Conservation (phyloP, 768 basidiomycete species). For the Trametes cubensis region DNA sequence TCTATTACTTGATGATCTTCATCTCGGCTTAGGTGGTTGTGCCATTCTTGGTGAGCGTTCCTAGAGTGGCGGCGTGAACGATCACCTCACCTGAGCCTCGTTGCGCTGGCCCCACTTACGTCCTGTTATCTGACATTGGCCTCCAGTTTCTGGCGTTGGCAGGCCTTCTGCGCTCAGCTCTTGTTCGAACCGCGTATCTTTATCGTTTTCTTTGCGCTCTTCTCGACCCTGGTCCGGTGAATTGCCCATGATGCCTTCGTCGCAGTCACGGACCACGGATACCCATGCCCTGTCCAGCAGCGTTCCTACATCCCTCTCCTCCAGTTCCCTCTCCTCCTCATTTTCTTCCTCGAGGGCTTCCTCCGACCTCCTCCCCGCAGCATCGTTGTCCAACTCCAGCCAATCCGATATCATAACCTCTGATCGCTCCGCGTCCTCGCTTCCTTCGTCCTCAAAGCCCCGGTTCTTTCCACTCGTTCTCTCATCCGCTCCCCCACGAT, state of each 20-base stretch:
- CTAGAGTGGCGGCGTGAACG: conserved; percentile 18
- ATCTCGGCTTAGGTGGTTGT: conserved; percentile 18
- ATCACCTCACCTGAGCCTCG: conserved; percentile 29
- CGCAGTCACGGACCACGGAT: conserved; percentile 27
- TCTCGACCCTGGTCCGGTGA: conserved; percentile 23
- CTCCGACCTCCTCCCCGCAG: conserved; percentile 44
- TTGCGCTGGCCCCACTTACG: conserved; percentile 29
- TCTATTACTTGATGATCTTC: conserved; percentile 20
- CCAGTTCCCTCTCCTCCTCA: conserved; percentile 47
- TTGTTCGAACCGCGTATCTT: conserved; percentile 23
- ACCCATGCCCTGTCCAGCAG: conserved; percentile 27
- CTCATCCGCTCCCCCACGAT: conserved; percentile 35
- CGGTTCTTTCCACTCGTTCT: conserved; percentile 34
- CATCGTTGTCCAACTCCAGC: conserved; percentile 37
- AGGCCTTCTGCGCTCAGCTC: conserved; percentile 20
- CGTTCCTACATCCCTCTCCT: conserved; percentile 42
- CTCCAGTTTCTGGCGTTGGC: conserved; percentile 23
- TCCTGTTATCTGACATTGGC: conserved; percentile 23
- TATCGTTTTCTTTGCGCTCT: conserved; percentile 24
- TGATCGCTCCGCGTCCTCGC: conserved; percentile 45
- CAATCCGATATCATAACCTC: conserved; percentile 45
- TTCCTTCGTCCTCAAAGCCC: conserved; percentile 33
- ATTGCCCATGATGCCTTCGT: conserved; percentile 21
- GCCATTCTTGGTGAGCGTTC: conserved; percentile 18
- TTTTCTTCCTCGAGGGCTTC: conserved; percentile 47